Percentiles rank a stretch among this genome's conserved stretches.
phyloP scores from a whole-genome alignment of 2,329 filamentous ascomycete genomes.

The Aspergillus brunneoviolaceus region DNA sequence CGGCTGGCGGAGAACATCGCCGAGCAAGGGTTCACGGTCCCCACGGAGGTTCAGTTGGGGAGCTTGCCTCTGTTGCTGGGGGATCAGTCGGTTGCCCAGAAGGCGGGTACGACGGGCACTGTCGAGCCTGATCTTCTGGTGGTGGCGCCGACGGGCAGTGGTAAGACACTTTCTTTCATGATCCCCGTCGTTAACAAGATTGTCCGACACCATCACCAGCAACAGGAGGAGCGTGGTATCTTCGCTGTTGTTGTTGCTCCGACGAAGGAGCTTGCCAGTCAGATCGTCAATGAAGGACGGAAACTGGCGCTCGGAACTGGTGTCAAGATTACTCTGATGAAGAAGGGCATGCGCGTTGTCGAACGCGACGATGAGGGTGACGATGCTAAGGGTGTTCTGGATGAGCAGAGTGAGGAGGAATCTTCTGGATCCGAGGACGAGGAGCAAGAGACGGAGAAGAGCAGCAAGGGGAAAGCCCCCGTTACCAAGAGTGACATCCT shows the following conservation, averaged over 20 bases:
- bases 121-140: slow-evolving; percentile 72
- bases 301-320: slow-evolving; percentile 77
- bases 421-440: slow-evolving; percentile 42
- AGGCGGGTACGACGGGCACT: slow-evolving; percentile 29
- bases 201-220: slow-evolving; percentile 53
- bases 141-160: slow-evolving; percentile 91
- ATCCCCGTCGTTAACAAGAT: slow-evolving; percentile 82
- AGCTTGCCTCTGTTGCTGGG: slow-evolving; percentile 74
- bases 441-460: slow-evolving; percentile 25
- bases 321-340: slow-evolving; percentile 76
- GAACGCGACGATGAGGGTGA: slow-evolving; percentile 45
- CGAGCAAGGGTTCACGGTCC: slow-evolving; percentile 79
- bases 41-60: slow-evolving; percentile 91
- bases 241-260: slow-evolving; percentile 73
- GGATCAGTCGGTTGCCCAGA: slow-evolving; percentile 45
- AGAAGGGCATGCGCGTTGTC: slow-evolving; percentile 74
- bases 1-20: slow-evolving; percentile 75
- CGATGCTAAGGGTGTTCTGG: slow-evolving; percentile 39
- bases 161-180: slow-evolving; percentile 91
- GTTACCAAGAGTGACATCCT: slow-evolving; percentile 74
- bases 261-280: slow-evolving; percentile 76
- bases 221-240: slow-evolving; percentile 58
- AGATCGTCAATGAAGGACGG: slow-evolving; percentile 78
- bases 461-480: slow-evolving; percentile 40
- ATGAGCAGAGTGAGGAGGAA: slow-evolving; percentile 41